phyloP scores from a whole-genome alignment of 2,329 filamentous ascomycete species.

The Ophiostoma montium region DNA sequence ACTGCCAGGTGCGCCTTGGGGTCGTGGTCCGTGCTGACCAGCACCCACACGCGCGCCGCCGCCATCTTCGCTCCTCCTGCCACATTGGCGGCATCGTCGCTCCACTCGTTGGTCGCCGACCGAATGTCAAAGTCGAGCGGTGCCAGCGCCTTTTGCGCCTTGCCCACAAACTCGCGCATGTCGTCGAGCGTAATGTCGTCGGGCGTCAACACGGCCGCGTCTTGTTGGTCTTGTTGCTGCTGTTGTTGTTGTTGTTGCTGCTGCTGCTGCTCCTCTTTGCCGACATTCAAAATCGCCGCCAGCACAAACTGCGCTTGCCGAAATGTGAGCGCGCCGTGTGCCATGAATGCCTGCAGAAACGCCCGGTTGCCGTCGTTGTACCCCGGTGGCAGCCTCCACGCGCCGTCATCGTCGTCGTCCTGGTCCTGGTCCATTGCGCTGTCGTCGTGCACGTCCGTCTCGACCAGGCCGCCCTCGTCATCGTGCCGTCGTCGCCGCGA shows the following conservation, averaged over 20 bases:
- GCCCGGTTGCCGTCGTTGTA: constrained; percentile 60
- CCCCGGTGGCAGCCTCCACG: constrained; percentile 17
- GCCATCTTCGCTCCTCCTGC: constrained; percentile 9
- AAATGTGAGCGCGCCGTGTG: constrained; percentile 62
- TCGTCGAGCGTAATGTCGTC: constrained; percentile 54
- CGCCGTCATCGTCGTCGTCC: background rate
- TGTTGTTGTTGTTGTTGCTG: constrained; percentile 39
- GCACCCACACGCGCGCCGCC: constrained; percentile 49
- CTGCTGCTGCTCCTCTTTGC: background rate
- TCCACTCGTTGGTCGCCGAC: constrained; percentile 50
- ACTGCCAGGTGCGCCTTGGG: constrained; percentile 78
- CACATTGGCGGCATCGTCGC: background rate
- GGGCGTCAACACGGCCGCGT: constrained; percentile 20
- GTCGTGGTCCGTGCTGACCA: constrained; percentile 83
- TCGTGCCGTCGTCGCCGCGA: background rate
- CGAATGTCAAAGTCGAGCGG: constrained; percentile 82
- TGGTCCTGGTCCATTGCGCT: background rate
- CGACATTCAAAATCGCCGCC: constrained; percentile 55
- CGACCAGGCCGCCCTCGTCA: background rate
- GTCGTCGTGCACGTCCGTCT: background rate
- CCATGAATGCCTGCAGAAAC: constrained; percentile 80
- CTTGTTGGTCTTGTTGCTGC: constrained; percentile 23
- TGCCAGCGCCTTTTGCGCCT: constrained; percentile 58
- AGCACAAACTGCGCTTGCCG: constrained; percentile 60
- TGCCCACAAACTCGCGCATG: constrained; percentile 53